Evolutionary conservation across 805 yeast species (phyloP), one percentile per base, ranked within the genome.

Genomic region (Ogataea nitratoaversa): DNA sequence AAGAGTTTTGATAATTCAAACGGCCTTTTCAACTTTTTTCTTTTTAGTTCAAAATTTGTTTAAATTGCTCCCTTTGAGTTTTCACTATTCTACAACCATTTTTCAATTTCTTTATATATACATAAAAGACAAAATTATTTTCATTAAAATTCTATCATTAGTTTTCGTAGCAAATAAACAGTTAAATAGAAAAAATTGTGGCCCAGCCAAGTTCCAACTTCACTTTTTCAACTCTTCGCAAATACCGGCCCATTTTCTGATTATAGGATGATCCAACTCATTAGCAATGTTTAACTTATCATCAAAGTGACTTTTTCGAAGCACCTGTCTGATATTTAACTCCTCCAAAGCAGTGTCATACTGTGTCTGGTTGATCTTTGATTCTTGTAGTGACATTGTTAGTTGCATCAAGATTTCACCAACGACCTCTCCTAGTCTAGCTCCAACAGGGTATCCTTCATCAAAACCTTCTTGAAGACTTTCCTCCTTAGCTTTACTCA

Each of bases 401-500:
- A 79, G 57, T 1, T 45, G 46, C 8, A 90, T 86, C 12, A 89
- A 46, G 0, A 89, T 65, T 34, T 60, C 57, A 0, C 98, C 98
- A 0, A 79, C 81, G 13, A 64, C 48, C 0, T 74, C 63, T 0
- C 95, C 97, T 2, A 89, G 45, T 2, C 54, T 55, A 0, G 93
- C 87, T 1, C 98, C 98, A 2, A 65, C 53, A 0, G 86, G 87
- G 49, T 79, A 90, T 0, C 91, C 91, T 2, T 66, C 70, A 57
- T 90, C 95, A 54, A 91, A 90, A 0, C 96, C 96, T 11, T 65
- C 54, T 55, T 90, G 97, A 19, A 88, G 63, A 30, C 82, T 76
- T 7, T 62, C 60, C 48, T 85, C 95, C 51, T 86, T 82, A 4
- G 87, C 76, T 13, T 59, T 62, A 1, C 86, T 68, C 5, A 90